Percentiles rank a stretch among this genome's conserved stretches.
These are phyloP conservation scores for Cocos nucifera DNA, from an alignment of 176 grass and related monocot species.

Conservation along the genomic window DNA sequence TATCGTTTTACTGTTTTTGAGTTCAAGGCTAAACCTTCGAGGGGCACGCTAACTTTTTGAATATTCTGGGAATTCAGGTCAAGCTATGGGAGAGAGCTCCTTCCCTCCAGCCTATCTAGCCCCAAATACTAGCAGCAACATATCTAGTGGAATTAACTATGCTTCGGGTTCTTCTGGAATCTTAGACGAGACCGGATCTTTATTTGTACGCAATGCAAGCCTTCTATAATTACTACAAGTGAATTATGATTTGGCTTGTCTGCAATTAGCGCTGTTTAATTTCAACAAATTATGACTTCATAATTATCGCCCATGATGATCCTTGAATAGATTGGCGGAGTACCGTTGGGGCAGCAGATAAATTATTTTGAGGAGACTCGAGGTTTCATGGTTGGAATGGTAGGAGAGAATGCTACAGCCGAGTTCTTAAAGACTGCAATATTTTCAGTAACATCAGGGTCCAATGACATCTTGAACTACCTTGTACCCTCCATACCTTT, in stretches of 20 bases:
- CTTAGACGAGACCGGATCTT: constrained; percentile 72
- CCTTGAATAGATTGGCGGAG: constrained; percentile 48
- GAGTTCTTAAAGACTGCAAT: constrained; percentile 53
- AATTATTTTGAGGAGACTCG: constrained; percentile 66
- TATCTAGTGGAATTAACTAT: constrained; percentile 51
- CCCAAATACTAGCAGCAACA: constrained; percentile 31
- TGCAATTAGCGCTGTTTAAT: no score
- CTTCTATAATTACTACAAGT: no score
- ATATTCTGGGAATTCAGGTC: constrained; percentile 31
- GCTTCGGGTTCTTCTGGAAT: constrained; percentile 90
- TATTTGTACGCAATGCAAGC: constrained; percentile 39
- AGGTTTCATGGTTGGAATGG: constrained; percentile 22
- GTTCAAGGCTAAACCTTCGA: no score
- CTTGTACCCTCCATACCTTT: constrained; percentile 64
- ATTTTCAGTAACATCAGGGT: constrained; percentile 46
- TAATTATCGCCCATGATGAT: background rate
- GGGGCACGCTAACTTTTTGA: no score
- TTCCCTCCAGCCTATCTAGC: constrained; percentile 66
- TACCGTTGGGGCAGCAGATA: constrained; percentile 62
- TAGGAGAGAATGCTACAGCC: constrained; percentile 35
- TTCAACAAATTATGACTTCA: no score
- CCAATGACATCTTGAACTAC: constrained; percentile 79
- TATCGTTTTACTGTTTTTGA: no score
- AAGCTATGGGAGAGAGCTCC: constrained; percentile 48
- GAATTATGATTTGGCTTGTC: no score